Evolutionary conservation across 345 rosid genomes (phyloP).

Genomic region (Iberis pinnata): DNA sequence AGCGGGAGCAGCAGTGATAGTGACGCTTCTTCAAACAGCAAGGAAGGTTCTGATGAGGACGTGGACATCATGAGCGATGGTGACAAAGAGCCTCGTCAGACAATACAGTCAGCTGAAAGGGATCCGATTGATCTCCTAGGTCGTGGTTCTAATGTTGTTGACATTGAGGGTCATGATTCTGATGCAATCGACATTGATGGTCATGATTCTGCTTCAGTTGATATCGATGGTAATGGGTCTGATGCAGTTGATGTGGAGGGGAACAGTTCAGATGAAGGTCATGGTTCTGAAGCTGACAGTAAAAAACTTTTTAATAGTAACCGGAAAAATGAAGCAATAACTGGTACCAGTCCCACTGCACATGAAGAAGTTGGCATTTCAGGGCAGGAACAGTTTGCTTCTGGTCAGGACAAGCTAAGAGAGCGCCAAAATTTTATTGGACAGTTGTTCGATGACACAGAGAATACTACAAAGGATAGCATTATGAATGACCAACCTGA

Average conservation of each 20-base stretch:
- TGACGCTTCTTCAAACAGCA: conserved; percentile 79
- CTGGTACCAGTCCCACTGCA: not conserved
- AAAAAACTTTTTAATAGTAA: conserved; percentile 13
- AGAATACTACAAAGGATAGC: conserved; percentile 35
- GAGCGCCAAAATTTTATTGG: conserved; percentile 66
- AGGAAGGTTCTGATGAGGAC: conserved; percentile 86
- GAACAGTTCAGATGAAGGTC: conserved; percentile 48
- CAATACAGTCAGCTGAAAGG: conserved; percentile 38
- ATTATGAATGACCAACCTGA: conserved; percentile 44
- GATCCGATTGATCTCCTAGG: conserved; percentile 21
- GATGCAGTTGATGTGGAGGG: conserved; percentile 49
- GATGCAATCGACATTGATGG: conserved; percentile 43
- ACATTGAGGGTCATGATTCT: conserved; percentile 39
- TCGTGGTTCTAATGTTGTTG: conserved; percentile 37
- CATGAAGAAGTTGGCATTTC: conserved; percentile 26
- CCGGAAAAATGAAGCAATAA: conserved; percentile 16
- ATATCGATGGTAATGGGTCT: conserved; percentile 34
- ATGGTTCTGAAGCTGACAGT: conserved; percentile 41
- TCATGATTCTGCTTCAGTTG: conserved; percentile 44
- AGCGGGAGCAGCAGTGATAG: conserved; percentile 93
- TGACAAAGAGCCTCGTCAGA: conserved; percentile 50
- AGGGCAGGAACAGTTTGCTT: conserved; percentile 32
- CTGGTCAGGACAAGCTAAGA: conserved; percentile 38
- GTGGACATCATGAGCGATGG: conserved; percentile 93
- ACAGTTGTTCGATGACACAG: conserved; percentile 71